Evolutionary conservation across 495 filamentous ascomycete genomes (phyloP), one percentile per base, ranked within the genome.

Genomic region (Aspergillus saccharolyticus): DNA sequence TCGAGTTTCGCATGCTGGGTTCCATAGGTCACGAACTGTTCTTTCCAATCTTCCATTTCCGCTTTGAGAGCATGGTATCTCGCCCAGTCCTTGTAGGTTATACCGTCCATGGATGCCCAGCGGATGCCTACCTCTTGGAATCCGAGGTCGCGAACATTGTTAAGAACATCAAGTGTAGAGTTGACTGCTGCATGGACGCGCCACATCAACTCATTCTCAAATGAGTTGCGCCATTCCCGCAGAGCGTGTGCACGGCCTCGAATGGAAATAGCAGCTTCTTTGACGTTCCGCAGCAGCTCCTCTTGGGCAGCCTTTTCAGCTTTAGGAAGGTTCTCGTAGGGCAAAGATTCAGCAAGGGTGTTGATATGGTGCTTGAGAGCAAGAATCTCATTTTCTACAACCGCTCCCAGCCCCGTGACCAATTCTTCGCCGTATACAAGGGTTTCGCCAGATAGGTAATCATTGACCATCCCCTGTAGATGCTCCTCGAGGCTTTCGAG

Each of bases 61-160:
- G 82, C 82, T 74, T 89, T 95, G 56, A 97, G 77, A 22, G 86
- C 78, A 64, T 96, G 88, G 66, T 96, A 97, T 64, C 89, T 89
- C 24, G 83, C 82, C 95, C 95, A 99, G 67, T 97, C 91, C 64
- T 94, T 92, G 78, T 97, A 96, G 6, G 91, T 92, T 57, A 99
- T 83, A 42, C 88, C 88, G 52, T 97, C 93, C 80, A 90, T 96
- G 87, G 89, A 95, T 1, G 92, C 91, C 92, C 95, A 99, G 57
- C 94, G 89, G 83, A 95, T 92, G 43, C 95, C 95, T 53, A 99
- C 89, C 65, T 96, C 93, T 66, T 96, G 91, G 8, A 99, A 78
- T 2, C 91, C 91, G 8, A 96, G 78, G 60, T 97, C 91, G 19
- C 89, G 83, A 55, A 96, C 91, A 52, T 82, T 80, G 60, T 94